Base-by-base conservation (phyloP, 352 stramenopile species). In the Phytophthora rubi region DNA sequence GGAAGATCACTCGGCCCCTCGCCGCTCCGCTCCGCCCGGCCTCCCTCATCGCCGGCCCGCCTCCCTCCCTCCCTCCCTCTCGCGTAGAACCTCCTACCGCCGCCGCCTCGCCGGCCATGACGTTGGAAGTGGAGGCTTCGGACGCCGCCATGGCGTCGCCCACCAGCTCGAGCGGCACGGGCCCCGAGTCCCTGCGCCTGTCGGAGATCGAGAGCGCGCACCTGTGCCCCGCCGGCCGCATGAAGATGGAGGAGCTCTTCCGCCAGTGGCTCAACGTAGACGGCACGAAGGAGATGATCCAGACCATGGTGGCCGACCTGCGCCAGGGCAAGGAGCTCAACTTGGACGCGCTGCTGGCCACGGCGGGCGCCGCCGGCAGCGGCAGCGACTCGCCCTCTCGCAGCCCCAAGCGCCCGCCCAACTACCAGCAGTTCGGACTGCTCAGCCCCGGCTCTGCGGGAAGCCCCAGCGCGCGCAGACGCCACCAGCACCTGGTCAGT, bases 221-320 rank as follows among this genome's bases (percentile, higher is more conserved):
- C 48, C 45, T 92, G 70, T 96, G 85, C 54, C 85, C 85, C 4
- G 92, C 84, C 16, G 88, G 82, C 4, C 82, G 88, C 57, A 85
- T 92, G 77, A 96, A 96, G 75, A 94, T 96, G 88, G 88, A 96
- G 68, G 86, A 96, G 60, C 77, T 96, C 4, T 96, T 94, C 62
- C 84, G 86, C 30, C 85, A 93, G 68, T 96, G 87, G 86, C 84
- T 96, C n/a, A 94, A 90, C 56, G 80, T 93, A 21, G 88, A 96
- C 49, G 81, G 84, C 56, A 94, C 88, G 35, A 90, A 92, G 65
- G 86, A 93, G 59, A 89, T 94, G 82, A 96, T 96, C 66, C 85
- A 92, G 59, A 80, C 71, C 33, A 82, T 96, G 53, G 87, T 94
- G 51, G 81, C 88, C 6, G 86, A 96, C 66, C 76, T 94, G 58